phyloP scores from a whole-genome alignment of 2,329 filamentous ascomycete genomes.

The Monilinia laxa region DNA sequence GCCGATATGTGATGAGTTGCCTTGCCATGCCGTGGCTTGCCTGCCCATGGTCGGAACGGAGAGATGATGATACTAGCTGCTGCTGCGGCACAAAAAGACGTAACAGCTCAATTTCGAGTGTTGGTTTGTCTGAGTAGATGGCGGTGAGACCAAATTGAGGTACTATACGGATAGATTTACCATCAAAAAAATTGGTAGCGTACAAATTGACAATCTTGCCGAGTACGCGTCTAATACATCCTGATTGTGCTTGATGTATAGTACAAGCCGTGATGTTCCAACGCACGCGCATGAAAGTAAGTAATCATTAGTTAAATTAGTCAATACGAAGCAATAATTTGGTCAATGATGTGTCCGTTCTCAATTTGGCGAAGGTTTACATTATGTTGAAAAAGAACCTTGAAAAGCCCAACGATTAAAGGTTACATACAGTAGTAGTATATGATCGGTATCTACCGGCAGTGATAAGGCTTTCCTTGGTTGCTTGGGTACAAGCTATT shows the following conservation, averaged over 20 bases:
- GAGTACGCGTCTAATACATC: constrained; percentile 20
- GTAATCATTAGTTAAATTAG: neutral
- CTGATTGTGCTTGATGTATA: neutral
- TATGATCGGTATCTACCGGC: constrained; percentile 11
- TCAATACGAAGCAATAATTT: neutral
- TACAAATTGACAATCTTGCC: constrained; percentile 3
- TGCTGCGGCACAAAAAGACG: constrained; percentile 9
- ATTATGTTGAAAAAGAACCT: constrained; percentile 5
- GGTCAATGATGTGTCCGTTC: constrained; percentile 12
- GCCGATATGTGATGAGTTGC: neutral
- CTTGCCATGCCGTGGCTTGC: constrained; percentile 1
- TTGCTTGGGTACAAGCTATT: neutral
- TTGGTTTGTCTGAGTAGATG: constrained; percentile 11
- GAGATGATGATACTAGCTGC: constrained; percentile 12
- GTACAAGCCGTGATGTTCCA: neutral
- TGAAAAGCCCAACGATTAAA: neutral
- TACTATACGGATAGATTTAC: neutral
- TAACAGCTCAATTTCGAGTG: constrained; percentile 19
- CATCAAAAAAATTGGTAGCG: neutral
- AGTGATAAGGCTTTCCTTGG: constrained; percentile 12
- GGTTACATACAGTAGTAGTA: neutral
- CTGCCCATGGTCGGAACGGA: neutral
- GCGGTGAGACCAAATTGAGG: constrained; percentile 12
- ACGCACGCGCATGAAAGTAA: constrained; percentile 10
- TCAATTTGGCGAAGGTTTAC: constrained; percentile 1